These are phyloP conservation scores for Oryza rufipogon DNA, from an alignment of 176 grass and related monocot species.

Conservation along the genomic window DNA sequence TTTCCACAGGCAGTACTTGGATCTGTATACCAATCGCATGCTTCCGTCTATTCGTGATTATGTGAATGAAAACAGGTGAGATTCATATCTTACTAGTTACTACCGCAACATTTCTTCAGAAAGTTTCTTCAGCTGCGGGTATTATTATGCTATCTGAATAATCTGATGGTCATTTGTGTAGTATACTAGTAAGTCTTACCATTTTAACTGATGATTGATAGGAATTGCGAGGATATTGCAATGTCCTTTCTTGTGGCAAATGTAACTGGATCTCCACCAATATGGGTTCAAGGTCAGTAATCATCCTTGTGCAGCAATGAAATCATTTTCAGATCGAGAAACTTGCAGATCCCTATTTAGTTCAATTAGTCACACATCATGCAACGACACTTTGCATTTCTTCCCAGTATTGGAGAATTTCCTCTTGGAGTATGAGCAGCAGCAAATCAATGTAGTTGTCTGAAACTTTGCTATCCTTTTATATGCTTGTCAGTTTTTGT, in stretches of 20 bases:
- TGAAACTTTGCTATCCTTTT: not conserved
- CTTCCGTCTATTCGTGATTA: conserved; percentile 64
- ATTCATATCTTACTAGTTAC: not conserved
- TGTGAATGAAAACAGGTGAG: conserved; percentile 68
- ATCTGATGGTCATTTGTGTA: not conserved
- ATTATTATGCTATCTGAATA: not conserved
- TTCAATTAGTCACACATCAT: not conserved
- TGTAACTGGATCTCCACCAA: conserved; percentile 78
- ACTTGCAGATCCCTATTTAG: not conserved
- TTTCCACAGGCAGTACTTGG: conserved; percentile 73
- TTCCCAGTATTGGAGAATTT: conserved; percentile 1
- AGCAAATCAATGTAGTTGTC: conserved; percentile 5
- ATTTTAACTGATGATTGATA: conserved; percentile 33
- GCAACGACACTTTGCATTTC: not conserved
- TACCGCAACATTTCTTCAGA: not conserved
- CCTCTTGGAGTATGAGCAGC: not conserved
- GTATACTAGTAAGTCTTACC: not conserved
- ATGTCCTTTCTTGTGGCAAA: conserved; percentile 98
- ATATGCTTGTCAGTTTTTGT: not conserved
- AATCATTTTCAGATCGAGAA: not conserved
- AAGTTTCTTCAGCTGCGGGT: conserved; percentile 14
- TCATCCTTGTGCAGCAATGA: conserved; percentile 7
- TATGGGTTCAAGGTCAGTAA: conserved; percentile 91
- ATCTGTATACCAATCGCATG: conserved; percentile 83
- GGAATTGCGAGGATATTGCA: conserved; percentile 98